These are phyloP conservation scores for Verticillium longisporum DNA, from an alignment of 2,329 filamentous ascomycete species.

Conservation along the genomic window DNA sequence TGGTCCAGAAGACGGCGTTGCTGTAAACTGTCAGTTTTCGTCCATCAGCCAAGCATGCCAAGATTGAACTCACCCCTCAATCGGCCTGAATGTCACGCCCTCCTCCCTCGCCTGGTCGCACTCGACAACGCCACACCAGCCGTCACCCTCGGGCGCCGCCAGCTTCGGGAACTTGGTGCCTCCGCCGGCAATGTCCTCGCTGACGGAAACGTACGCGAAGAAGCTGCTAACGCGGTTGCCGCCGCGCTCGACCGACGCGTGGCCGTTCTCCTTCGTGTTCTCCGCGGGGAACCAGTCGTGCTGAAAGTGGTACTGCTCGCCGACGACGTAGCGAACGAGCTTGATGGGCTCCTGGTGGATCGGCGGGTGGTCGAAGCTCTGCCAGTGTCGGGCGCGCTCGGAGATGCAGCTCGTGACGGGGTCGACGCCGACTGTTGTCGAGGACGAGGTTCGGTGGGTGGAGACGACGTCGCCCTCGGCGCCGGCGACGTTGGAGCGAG, in stretches of 20 bases:
- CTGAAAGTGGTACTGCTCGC: slow-evolving; percentile 32
- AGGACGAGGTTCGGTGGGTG: slow-evolving; percentile 26
- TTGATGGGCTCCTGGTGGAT: slow-evolving; percentile 29
- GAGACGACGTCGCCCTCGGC: slow-evolving; percentile 20
- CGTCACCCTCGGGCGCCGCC: slow-evolving; percentile 21
- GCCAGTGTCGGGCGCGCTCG: slow-evolving; percentile 28
- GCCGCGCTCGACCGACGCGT: slow-evolving; percentile 21
- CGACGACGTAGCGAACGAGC: slow-evolving; percentile 28
- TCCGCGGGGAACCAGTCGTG: slow-evolving; percentile 33
- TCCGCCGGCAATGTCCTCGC: slow-evolving; percentile 28
- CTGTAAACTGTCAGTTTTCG: slow-evolving; percentile 10
- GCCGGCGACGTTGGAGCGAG: slow-evolving; percentile 25
- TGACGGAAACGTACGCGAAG: slow-evolving; percentile 29
- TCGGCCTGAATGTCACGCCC: slow-evolving; percentile 30
- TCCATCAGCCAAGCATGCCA: background rate
- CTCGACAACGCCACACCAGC: slow-evolving; percentile 30
- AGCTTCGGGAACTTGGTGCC: slow-evolving; percentile 33
- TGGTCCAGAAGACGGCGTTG: slow-evolving; percentile 34
- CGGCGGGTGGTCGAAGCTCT: slow-evolving; percentile 26
- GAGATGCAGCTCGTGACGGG: slow-evolving; percentile 28
- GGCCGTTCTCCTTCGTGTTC: slow-evolving; percentile 9
- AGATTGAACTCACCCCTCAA: slow-evolving; percentile 12
- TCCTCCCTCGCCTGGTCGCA: slow-evolving; percentile 31
- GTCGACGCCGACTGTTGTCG: slow-evolving; percentile 27
- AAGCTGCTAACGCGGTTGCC: slow-evolving; percentile 31